Conservation (phyloP, 495 filamentous ascomycete species). For the Alectoria sarmentosa region DNA sequence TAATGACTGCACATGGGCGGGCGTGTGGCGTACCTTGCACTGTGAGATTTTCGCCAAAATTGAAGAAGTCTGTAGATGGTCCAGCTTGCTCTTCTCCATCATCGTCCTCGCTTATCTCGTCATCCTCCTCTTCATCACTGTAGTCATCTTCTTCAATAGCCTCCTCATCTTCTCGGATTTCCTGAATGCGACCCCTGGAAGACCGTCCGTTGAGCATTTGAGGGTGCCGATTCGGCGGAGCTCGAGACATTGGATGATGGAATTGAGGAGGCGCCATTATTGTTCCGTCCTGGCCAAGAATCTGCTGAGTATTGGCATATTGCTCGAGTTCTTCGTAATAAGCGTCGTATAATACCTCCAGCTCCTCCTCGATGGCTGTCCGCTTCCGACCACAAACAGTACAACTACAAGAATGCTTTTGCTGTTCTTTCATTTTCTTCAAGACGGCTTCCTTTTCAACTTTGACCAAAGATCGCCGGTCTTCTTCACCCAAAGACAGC, state of each 20-base stretch:
- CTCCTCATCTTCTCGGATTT: slow-evolving; percentile 62
- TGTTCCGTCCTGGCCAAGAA: slow-evolving; percentile 42
- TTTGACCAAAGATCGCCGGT: slow-evolving; percentile 88
- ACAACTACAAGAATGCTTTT: slow-evolving; percentile 98
- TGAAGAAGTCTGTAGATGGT: slow-evolving; percentile 74
- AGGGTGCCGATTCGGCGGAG: slow-evolving; percentile 42
- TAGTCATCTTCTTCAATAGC: slow-evolving; percentile 49
- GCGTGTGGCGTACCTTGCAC: slow-evolving; percentile 73
- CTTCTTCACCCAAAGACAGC: slow-evolving; percentile 91
- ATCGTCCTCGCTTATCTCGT: slow-evolving; percentile 50
- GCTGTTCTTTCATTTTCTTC: slow-evolving; percentile 99
- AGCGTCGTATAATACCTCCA: slow-evolving; percentile 98
- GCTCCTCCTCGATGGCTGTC: slow-evolving; percentile 95
- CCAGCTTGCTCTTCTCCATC: slow-evolving; percentile 44
- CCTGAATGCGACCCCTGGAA: slow-evolving; percentile 48
- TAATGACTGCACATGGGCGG: slow-evolving; percentile 30
- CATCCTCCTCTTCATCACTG: slow-evolving; percentile 48
- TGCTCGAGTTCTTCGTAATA: slow-evolving; percentile 98
- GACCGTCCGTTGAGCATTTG: slow-evolving; percentile 18
- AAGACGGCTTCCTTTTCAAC: slow-evolving; percentile 98
- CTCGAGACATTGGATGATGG: slow-evolving; percentile 47
- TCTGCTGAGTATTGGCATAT: slow-evolving; percentile 85
- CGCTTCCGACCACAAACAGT: slow-evolving; percentile 95
- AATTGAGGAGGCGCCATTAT: slow-evolving; percentile 59
- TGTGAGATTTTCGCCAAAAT: slow-evolving; percentile 93